Evolutionary conservation across 2,329 filamentous ascomycete species (phyloP).

Genomic region (Phyllosticta citriasiana): DNA sequence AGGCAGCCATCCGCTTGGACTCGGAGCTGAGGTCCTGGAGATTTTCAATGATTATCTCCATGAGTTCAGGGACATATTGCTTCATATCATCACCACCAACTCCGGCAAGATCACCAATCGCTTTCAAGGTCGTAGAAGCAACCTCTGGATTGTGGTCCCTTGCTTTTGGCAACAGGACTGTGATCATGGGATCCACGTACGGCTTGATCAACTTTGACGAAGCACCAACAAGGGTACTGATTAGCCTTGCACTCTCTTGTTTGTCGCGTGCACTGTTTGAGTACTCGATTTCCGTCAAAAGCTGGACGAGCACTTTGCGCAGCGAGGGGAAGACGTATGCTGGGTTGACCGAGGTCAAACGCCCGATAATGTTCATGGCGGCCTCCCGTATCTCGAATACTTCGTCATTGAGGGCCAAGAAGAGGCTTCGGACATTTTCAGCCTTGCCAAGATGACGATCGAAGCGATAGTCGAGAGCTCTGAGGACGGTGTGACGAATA

Average conservation of each 20-base stretch:
- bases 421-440: constrained; percentile 91
- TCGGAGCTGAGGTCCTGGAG: constrained; percentile 89
- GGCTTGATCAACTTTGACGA: constrained; percentile 89
- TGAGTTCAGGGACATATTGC: constrained; percentile 79
- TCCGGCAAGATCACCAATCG: constrained; percentile 85
- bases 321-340: constrained; percentile 96
- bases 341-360: constrained; percentile 81
- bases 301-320: constrained; percentile 88
- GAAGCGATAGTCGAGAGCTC: constrained; percentile 84
- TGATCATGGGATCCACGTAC: constrained; percentile 94
- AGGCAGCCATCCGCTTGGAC: constrained; percentile 78
- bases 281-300: constrained; percentile 92
- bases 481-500: constrained; percentile 80
- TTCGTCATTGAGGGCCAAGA: constrained; percentile 93
- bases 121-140: constrained; percentile 87
- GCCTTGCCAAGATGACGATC: constrained; percentile 95
- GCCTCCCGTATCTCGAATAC: constrained; percentile 87
- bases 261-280: constrained; percentile 90
- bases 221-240: constrained; percentile 86
- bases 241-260: constrained; percentile 87
- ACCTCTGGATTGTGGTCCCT: constrained; percentile 77
- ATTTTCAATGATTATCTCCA: constrained; percentile 90
- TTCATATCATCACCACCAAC: constrained; percentile 93
- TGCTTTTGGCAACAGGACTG: constrained; percentile 86
- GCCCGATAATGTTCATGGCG: constrained; percentile 90